Conservation (phyloP, 305 asterid genomes). For the Nicotiana rustica region DNA sequence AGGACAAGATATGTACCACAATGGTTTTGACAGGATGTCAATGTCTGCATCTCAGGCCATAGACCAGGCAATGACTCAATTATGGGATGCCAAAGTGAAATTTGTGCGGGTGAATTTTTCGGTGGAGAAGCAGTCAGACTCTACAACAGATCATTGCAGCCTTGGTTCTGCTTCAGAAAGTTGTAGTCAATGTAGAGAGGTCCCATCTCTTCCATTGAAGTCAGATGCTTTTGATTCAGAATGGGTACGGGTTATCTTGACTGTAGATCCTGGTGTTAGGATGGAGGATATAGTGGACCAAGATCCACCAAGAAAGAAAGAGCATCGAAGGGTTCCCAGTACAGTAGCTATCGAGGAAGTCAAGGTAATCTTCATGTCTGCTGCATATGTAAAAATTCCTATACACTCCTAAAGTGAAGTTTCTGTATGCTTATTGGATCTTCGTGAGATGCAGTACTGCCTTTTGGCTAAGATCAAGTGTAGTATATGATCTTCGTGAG, state of each 20-base stretch:
- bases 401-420: conserved; percentile 18
- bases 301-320: conserved; percentile 88
- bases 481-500: conserved; percentile 12
- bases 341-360: conserved; percentile 99
- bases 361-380: conserved; percentile 64
- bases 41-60: conserved; percentile 96
- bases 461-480: conserved; percentile 18
- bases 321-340: conserved; percentile 99
- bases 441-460: conserved; percentile 28
- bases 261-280: conserved; percentile 95
- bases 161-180: conserved; percentile 44
- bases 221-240: conserved; percentile 58
- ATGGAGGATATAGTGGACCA: conserved; percentile 97
- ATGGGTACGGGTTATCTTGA: conserved; percentile 86
- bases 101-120: conserved; percentile 87
- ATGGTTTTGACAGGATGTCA: conserved; percentile 89
- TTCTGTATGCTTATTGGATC: conserved; percentile 28
- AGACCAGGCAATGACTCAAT: conserved; percentile 97
- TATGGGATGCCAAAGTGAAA: conserved; percentile 95
- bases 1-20: conserved; percentile 81
- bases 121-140: conserved; percentile 68
- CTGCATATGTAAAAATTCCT: conserved; percentile 12
- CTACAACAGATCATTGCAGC: conserved; percentile 41
- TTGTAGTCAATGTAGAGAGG: conserved; percentile 51
- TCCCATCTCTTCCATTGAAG: conserved; percentile 51